phyloP scores from a whole-genome alignment of 345 rosid species.

The Lumnitzera littorea region DNA sequence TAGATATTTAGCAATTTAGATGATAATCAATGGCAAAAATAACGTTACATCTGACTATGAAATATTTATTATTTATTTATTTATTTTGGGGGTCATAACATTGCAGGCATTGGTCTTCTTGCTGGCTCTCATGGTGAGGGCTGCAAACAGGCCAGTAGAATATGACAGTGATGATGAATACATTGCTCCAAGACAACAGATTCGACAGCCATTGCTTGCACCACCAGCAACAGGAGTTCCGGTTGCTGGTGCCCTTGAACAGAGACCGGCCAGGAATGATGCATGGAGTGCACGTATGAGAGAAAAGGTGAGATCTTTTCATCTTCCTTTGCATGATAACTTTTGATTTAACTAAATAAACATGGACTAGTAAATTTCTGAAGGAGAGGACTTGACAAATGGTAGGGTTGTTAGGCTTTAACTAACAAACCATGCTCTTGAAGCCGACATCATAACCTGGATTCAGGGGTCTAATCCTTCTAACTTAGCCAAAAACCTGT shows the following conservation, averaged over 20 bases:
- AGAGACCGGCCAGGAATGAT: conserved; percentile 89
- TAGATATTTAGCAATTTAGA: too few species aligned
- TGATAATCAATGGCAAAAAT: too few species aligned
- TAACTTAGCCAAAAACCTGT: too few species aligned
- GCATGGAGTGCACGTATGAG: conserved; percentile 99
- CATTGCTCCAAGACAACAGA: conserved; percentile 66
- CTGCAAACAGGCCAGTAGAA: conserved; percentile 67
- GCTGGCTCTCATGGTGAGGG: conserved; percentile 72
- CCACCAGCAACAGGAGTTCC: conserved; percentile 74
- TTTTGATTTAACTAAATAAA: too few species aligned
- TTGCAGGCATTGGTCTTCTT: conserved; percentile 80
- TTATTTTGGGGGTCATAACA: background rate
- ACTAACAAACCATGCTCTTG: too few species aligned
- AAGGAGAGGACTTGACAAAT: background rate
- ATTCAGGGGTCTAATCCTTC: too few species aligned
- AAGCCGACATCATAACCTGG: too few species aligned
- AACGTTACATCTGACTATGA: too few species aligned
- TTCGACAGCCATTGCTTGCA: conserved; percentile 74
- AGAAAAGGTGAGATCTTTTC: conserved; percentile 61
- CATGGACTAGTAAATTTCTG: too few species aligned
- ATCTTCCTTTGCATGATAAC: background rate
- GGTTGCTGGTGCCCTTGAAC: conserved; percentile 69
- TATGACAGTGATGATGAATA: conserved; percentile 96
- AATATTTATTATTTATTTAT: too few species aligned
- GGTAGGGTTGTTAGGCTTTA: too few species aligned